A percentile compares a stretch with the other conserved stretches of the same genome.
These are phyloP conservation scores for Apiospora aurea DNA, from an alignment of 2,329 filamentous ascomycete species.

Conservation along the genomic window DNA sequence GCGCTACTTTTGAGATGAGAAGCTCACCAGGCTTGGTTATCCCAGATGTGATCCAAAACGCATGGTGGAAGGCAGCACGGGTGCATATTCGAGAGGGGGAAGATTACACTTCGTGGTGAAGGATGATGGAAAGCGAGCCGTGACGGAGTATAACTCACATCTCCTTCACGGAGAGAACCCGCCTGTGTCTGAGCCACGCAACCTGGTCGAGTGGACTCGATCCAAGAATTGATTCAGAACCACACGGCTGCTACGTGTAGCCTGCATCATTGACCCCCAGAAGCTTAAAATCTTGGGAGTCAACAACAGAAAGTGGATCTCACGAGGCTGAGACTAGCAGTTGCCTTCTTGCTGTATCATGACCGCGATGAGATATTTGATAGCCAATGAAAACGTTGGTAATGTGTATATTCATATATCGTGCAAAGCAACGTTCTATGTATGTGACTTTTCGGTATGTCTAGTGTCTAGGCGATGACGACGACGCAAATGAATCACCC, in stretches of 20 bases:
- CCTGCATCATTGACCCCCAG: not conserved
- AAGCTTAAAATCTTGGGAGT: too few species aligned
- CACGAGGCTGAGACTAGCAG: too few species aligned
- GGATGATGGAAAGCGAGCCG: too few species aligned
- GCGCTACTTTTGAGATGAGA: not conserved
- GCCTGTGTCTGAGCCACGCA: not conserved
- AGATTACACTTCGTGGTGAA: not conserved
- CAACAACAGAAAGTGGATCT: too few species aligned
- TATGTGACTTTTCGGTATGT: slow-evolving; percentile 4
- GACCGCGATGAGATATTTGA: not conserved
- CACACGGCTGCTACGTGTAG: not conserved
- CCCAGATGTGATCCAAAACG: not conserved
- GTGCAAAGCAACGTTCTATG: slow-evolving; percentile 3
- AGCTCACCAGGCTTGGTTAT: not conserved
- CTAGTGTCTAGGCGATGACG: not conserved
- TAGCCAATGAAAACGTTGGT: not conserved
- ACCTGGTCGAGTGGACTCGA: not conserved
- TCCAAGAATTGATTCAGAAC: not conserved
- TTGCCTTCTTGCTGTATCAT: not conserved
- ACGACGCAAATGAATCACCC: not conserved
- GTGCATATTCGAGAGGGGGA: not conserved
- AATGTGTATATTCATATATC: slow-evolving; percentile 6
- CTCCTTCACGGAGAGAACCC: rapidly evolving
- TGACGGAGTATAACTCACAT: not conserved
- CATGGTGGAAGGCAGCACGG: not conserved